Percentiles rank a stretch among this genome's conserved stretches.
phyloP scores from a whole-genome alignment of 208 protist genomes.

The Leishmania tropica region DNA sequence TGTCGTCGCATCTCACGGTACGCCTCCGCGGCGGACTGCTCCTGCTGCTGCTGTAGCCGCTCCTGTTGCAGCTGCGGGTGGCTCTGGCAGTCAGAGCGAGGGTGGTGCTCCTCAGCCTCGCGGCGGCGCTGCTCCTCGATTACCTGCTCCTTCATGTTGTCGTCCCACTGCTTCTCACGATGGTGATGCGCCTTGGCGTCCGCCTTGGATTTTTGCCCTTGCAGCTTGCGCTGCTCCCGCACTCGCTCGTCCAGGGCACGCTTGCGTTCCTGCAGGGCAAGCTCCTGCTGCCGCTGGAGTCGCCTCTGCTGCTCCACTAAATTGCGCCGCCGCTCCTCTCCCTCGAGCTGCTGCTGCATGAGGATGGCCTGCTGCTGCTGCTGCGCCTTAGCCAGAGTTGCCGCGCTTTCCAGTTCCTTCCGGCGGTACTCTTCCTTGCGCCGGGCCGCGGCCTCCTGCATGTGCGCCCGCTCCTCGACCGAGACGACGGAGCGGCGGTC shows the following conservation, averaged over 20 bases:
- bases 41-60: constrained; percentile 20
- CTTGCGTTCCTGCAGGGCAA: constrained; percentile 45
- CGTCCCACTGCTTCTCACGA: constrained; percentile 80
- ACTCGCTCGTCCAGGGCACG: constrained; percentile 69
- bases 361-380: constrained; percentile 42
- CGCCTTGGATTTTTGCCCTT: constrained; percentile 49
- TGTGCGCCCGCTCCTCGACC: constrained; percentile 41
- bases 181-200: constrained; percentile 49
- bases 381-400: constrained; percentile 42
- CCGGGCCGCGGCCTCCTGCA: constrained; percentile 43
- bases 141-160: constrained; percentile 61
- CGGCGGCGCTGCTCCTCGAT: constrained; percentile 24
- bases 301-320: constrained; percentile 52
- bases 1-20: constrained; percentile 85
- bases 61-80: constrained; percentile 23
- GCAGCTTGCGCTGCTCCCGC: constrained; percentile 61
- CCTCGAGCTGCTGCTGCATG: constrained; percentile 60
- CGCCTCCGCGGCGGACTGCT: constrained; percentile 39
- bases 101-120: constrained; percentile 30
- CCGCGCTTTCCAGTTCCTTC: constrained; percentile 56
- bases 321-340: constrained; percentile 49
- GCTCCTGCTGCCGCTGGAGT: constrained; percentile 57
- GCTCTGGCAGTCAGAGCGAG: neutral
- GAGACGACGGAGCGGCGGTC: constrained; percentile 48
- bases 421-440: constrained; percentile 55